A percentile compares a stretch with the other conserved stretches of the same genome.
Evolutionary conservation across 1,284 basidiomycete genomes (phyloP).

Genomic region (Paramarasmius palmivorus): DNA sequence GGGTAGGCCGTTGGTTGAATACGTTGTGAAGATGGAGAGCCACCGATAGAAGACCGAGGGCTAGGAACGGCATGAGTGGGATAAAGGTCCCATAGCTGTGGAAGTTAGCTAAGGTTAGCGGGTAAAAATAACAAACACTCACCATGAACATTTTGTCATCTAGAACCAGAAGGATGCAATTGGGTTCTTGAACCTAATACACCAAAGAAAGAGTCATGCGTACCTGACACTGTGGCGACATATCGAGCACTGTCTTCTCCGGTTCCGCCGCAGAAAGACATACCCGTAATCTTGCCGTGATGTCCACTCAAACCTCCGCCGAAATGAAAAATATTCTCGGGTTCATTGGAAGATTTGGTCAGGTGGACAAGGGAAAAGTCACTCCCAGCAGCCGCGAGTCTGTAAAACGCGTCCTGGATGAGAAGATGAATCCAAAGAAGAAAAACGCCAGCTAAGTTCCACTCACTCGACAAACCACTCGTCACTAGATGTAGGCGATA

Average conservation of each 20-base stretch:
- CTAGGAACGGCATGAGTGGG: constrained; percentile 47
- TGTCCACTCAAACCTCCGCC: constrained; percentile 78
- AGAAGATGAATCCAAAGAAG: neutral
- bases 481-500: constrained; percentile 63
- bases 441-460: constrained; percentile 13
- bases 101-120: too few relatives aligned
- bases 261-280: constrained; percentile 73
- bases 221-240: constrained; percentile 77
- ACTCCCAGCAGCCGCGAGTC: constrained; percentile 63
- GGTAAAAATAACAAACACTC: too few relatives aligned
- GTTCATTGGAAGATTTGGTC: constrained; percentile 48
- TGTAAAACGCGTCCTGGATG: constrained; percentile 27
- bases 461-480: constrained; percentile 74
- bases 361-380: constrained; percentile 72
- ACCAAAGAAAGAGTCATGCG: constrained; percentile 17
- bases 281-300: constrained; percentile 71
- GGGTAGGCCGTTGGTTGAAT: constrained; percentile 75
- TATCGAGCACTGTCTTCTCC: constrained; percentile 66
- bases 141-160: constrained; percentile 83
- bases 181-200: neutral
- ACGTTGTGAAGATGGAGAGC: constrained; percentile 31
- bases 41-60: constrained; percentile 28
- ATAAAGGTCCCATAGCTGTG: constrained; percentile 81
- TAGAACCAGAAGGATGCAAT: constrained; percentile 24
- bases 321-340: constrained; percentile 65